These are phyloP conservation scores for Seminavis robusta DNA, from an alignment of 108 stramenopile genomes.

Conservation along the genomic window DNA sequence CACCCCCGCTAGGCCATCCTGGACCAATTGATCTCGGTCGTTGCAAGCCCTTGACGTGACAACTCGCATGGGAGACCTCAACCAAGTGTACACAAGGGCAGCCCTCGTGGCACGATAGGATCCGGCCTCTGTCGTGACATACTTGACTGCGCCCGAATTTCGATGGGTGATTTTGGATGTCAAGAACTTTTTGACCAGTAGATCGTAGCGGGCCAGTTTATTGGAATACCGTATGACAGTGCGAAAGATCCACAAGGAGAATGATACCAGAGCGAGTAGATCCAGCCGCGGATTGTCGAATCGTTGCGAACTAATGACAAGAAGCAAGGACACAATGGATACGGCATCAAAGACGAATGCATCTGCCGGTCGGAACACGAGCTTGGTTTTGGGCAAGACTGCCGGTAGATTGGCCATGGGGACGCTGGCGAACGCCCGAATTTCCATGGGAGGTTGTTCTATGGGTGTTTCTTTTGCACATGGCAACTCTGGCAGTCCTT, in stretches of 20 bases:
- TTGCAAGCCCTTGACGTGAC: background rate
- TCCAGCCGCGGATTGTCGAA: slow-evolving; percentile 78
- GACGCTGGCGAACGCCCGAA: slow-evolving; percentile 65
- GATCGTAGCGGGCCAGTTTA: slow-evolving; percentile 79
- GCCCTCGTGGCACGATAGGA: slow-evolving; percentile 63
- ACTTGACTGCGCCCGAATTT: slow-evolving; percentile 66
- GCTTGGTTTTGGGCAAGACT: slow-evolving; percentile 70
- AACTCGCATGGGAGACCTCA: slow-evolving; percentile 33
- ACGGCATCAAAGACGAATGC: slow-evolving; percentile 76
- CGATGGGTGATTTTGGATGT: slow-evolving; percentile 76
- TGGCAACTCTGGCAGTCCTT: slow-evolving; percentile 31
- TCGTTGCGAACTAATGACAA: slow-evolving; percentile 49
- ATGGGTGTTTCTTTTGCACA: slow-evolving; percentile 2
- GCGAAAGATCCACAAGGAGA: slow-evolving; percentile 58
- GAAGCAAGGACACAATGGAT: slow-evolving; percentile 44
- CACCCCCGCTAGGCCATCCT: slow-evolving; percentile 10
- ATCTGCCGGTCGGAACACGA: slow-evolving; percentile 81
- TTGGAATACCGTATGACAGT: slow-evolving; percentile 80
- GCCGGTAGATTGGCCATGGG: slow-evolving; percentile 82
- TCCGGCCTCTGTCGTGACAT: slow-evolving; percentile 60
- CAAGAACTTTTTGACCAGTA: slow-evolving; percentile 81
- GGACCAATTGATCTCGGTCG: slow-evolving; percentile 2
- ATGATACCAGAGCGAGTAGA: slow-evolving; percentile 66
- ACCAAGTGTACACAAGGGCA: slow-evolving; percentile 36
- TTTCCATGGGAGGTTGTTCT: slow-evolving; percentile 49